Conservation (phyloP, 2,329 filamentous ascomycete species). For the Cadophora luteo-olivacea region DNA sequence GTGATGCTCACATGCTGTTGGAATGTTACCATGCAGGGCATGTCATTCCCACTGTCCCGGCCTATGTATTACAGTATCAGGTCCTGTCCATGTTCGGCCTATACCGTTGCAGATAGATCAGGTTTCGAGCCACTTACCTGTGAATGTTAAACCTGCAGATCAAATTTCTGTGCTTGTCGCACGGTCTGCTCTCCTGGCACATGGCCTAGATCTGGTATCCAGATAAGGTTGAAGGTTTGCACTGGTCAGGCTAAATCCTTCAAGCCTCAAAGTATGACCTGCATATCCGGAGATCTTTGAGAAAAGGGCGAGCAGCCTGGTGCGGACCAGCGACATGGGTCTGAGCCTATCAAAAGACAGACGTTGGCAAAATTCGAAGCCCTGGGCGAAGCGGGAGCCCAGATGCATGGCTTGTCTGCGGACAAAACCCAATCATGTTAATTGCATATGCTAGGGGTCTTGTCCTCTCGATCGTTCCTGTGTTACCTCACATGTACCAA, state of each 20-base stretch:
- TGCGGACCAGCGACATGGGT: background rate
- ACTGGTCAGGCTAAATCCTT: slow-evolving; percentile 11
- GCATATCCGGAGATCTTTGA: background rate
- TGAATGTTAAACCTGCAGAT: background rate
- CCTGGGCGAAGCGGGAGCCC: background rate
- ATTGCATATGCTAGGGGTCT: slow-evolving; percentile 5
- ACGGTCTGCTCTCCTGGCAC: too few relatives aligned
- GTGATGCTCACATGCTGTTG: background rate
- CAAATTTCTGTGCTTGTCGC: background rate
- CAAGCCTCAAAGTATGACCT: slow-evolving; percentile 12
- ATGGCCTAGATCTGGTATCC: too few relatives aligned
- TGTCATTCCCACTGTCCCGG: background rate
- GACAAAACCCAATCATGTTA: background rate
- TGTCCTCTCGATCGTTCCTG: background rate
- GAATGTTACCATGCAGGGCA: background rate
- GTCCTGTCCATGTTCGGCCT: background rate
- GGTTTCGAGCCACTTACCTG: background rate
- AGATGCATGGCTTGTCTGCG: background rate
- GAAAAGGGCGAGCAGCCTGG: background rate
- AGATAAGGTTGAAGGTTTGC: background rate
- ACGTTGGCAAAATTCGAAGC: background rate
- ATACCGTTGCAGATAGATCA: background rate
- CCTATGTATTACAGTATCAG: background rate
- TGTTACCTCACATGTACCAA: background rate
- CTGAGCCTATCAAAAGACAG: background rate